phyloP scores from a whole-genome alignment of 306 rosid genomes.

The Corylus heterophylla region DNA sequence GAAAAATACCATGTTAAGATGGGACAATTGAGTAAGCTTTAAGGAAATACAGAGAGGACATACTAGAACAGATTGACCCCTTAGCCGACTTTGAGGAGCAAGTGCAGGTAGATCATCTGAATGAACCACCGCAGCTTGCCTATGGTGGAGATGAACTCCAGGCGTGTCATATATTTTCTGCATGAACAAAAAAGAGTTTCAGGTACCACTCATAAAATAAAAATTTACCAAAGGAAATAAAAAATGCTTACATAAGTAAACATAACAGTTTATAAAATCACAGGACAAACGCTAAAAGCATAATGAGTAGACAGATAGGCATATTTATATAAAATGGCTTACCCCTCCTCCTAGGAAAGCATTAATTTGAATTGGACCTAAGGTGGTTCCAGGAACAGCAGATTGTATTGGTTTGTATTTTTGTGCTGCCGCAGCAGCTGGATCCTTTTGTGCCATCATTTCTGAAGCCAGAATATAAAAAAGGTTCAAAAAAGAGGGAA shows the following conservation, averaged over 20 bases:
- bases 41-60: constrained; percentile 28
- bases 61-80: constrained; percentile 78
- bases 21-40: constrained; percentile 5
- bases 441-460: constrained; percentile 72
- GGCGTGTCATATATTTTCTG: constrained; percentile 93
- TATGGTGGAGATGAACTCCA: constrained; percentile 96
- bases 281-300: background rate
- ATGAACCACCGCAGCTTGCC: constrained; percentile 88
- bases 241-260: constrained; percentile 1
- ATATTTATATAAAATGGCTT: constrained; percentile 29
- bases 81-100: constrained; percentile 89
- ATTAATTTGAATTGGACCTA: constrained; percentile 89
- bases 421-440: constrained; percentile 91
- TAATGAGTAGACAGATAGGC: background rate
- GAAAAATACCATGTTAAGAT: constrained; percentile 24
- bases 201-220: background rate
- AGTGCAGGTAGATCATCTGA: constrained; percentile 82
- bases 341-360: constrained; percentile 97
- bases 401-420: constrained; percentile 93
- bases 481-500: constrained; percentile 27
- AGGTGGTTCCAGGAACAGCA: constrained; percentile 98
- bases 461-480: constrained; percentile 46
- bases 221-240: background rate
- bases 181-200: constrained; percentile 2
- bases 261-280: background rate